These are phyloP conservation scores for Termitomyces bulborhizus DNA, from an alignment of 768 basidiomycete species.

Conservation along the genomic window DNA sequence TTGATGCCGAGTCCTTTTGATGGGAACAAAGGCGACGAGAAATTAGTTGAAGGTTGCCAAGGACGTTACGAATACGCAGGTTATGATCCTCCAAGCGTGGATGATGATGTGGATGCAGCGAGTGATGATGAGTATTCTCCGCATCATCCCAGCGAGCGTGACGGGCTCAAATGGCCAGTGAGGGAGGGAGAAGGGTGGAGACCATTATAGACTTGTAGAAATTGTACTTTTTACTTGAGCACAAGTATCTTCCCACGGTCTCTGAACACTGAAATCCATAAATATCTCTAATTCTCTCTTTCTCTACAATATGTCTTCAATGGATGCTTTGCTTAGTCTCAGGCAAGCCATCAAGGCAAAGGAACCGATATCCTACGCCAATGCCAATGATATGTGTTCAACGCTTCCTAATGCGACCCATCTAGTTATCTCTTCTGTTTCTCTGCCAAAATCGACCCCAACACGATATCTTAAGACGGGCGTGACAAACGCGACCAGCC, in stretches of 20 bases:
- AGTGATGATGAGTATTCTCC: conserved; percentile 14
- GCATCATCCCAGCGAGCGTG: conserved; percentile 27
- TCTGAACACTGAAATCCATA: neutral
- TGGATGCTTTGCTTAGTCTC: conserved; percentile 52
- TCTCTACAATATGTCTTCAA: conserved; percentile 21
- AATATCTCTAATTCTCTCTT: neutral
- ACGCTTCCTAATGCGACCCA: conserved; percentile 57
- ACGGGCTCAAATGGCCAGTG: conserved; percentile 57
- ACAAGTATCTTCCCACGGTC: conserved; percentile 1
- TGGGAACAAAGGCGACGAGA: neutral
- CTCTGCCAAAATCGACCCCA: conserved; percentile 65
- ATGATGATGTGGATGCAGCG: conserved; percentile 18
- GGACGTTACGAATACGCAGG: conserved; percentile 28
- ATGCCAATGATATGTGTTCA: conserved; percentile 31
- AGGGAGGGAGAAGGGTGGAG: conserved; percentile 36
- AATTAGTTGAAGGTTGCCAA: conserved; percentile 1
- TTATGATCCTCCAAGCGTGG: conserved; percentile 52
- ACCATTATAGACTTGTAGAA: conserved; percentile 4
- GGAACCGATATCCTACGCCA: conserved; percentile 42
- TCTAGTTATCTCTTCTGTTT: conserved; percentile 46
- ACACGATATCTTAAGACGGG: conserved; percentile 77
- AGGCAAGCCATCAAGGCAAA: conserved; percentile 58
- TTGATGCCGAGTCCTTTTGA: neutral
- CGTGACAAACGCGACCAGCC: conserved; percentile 32
- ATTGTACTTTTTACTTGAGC: neutral